Percentiles rank a stretch among this genome's conserved stretches.
Evolutionary conservation across 305 asterid species (phyloP).

Genomic region (Nicotiana rustica): DNA sequence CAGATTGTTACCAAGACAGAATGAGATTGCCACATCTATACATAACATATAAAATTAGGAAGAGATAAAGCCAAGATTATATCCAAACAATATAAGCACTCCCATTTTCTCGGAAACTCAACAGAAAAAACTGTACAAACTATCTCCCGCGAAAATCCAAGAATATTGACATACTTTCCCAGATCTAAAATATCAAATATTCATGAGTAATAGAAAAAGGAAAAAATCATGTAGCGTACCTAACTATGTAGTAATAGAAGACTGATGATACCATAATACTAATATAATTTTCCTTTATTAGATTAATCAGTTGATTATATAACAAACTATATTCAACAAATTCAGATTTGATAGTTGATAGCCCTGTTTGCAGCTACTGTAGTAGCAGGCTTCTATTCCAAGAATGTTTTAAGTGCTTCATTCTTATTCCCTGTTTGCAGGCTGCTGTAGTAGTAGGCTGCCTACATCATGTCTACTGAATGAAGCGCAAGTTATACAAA

Average conservation of each 20-base stretch:
- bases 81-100: constrained; percentile 26
- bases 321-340: background rate
- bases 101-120: constrained; percentile 31
- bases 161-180: constrained; percentile 33
- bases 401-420: too few species aligned
- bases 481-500: constrained; percentile 56
- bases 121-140: constrained; percentile 29
- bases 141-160: constrained; percentile 35
- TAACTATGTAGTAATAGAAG: background rate
- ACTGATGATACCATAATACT: background rate
- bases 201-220: background rate
- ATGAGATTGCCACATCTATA: too few species aligned
- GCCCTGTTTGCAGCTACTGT: too few species aligned
- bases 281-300: background rate
- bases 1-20: too few species aligned
- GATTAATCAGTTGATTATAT: background rate
- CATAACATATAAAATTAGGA: too few species aligned
- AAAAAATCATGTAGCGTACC: constrained; percentile 2
- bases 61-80: constrained; percentile 3
- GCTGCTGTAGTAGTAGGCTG: too few species aligned
- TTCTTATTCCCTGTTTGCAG: too few species aligned
- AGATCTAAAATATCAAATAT: constrained; percentile 44
- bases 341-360: too few species aligned
- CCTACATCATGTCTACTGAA: background rate
- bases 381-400: too few species aligned